These are phyloP conservation scores for Neoboletus brunneissimus DNA, from an alignment of 768 basidiomycete species.

Conservation along the genomic window DNA sequence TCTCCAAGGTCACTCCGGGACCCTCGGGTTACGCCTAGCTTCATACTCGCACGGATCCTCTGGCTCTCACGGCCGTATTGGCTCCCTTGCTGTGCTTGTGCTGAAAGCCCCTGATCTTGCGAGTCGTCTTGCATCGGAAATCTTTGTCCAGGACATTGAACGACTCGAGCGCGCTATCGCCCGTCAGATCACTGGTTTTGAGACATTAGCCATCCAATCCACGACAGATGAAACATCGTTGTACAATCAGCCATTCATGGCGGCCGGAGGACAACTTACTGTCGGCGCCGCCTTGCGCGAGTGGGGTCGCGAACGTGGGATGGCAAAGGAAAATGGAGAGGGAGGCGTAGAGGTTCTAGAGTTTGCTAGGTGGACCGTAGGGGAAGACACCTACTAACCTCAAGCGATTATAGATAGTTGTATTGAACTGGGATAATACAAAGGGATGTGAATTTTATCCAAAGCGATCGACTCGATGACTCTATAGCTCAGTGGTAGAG, in stretches of 20 bases:
- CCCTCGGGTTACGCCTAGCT: slow-evolving; percentile 46
- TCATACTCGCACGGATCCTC: slow-evolving; percentile 60
- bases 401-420: background rate
- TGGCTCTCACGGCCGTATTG: slow-evolving; percentile 57
- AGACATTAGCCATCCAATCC: slow-evolving; percentile 52
- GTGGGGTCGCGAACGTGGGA: slow-evolving; percentile 55
- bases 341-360: slow-evolving; percentile 41
- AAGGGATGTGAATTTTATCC: background rate
- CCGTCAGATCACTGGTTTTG: slow-evolving; percentile 82
- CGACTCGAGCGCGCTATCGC: slow-evolving; percentile 73
- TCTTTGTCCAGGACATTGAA: slow-evolving; percentile 55
- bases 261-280: slow-evolving; percentile 55
- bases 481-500: slow-evolving; percentile 50
- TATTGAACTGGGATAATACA: background rate
- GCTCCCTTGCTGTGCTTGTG: slow-evolving; percentile 53
- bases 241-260: slow-evolving; percentile 73
- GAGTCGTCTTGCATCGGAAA: slow-evolving; percentile 41
- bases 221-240: slow-evolving; percentile 50
- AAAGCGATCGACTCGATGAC: background rate
- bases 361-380: slow-evolving; percentile 66
- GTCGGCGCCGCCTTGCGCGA: slow-evolving; percentile 37
- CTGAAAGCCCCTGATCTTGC: slow-evolving; percentile 49
- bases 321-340: slow-evolving; percentile 34
- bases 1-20: slow-evolving; percentile 31
- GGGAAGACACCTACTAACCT: slow-evolving; percentile 34